Conservation (phyloP, 2,329 filamentous ascomycete species). For the Rosellinia necatrix region DNA sequence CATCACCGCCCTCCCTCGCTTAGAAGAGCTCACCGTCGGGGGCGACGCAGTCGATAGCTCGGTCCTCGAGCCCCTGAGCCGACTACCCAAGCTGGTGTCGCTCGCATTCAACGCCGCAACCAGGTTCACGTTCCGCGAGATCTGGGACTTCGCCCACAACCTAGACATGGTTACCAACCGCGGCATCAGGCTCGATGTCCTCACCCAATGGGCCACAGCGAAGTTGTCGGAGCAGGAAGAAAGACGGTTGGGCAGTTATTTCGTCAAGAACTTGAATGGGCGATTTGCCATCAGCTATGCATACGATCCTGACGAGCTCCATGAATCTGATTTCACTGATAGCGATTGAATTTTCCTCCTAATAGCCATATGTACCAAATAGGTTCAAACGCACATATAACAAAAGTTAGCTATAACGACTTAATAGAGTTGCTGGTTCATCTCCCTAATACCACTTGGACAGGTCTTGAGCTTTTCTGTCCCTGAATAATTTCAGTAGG, state of each 20-base stretch:
- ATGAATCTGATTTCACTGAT: constrained; percentile 44
- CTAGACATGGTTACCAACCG: constrained; percentile 39
- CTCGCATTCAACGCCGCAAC: constrained; percentile 61
- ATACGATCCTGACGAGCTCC: constrained; percentile 43
- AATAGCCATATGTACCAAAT: no score
- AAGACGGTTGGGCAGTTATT: constrained; percentile 31
- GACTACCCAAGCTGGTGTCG: constrained; percentile 52
- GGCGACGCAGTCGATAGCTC: constrained; percentile 57
- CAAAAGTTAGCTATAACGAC: no score
- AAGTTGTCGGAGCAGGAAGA: constrained; percentile 38
- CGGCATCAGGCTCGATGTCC: constrained; percentile 42
- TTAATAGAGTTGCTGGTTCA: no score
- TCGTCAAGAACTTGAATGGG: constrained; percentile 38
- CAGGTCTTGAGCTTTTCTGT: no score
- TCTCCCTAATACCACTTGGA: no score
- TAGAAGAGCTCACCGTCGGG: constrained; percentile 62
- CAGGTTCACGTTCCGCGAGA: constrained; percentile 55
- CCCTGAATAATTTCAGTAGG: no score
- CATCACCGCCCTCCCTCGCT: constrained; percentile 47
- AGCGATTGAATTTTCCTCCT: constrained; percentile 21
- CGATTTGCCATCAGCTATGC: constrained; percentile 42
- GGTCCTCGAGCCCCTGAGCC: constrained; percentile 44
- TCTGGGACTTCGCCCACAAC: constrained; percentile 48
- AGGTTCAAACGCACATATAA: no score
- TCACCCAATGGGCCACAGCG: constrained; percentile 40